These are phyloP conservation scores for Gaillardinia entomophila DNA, from an alignment of 805 yeast genomes.

Conservation along the genomic window DNA sequence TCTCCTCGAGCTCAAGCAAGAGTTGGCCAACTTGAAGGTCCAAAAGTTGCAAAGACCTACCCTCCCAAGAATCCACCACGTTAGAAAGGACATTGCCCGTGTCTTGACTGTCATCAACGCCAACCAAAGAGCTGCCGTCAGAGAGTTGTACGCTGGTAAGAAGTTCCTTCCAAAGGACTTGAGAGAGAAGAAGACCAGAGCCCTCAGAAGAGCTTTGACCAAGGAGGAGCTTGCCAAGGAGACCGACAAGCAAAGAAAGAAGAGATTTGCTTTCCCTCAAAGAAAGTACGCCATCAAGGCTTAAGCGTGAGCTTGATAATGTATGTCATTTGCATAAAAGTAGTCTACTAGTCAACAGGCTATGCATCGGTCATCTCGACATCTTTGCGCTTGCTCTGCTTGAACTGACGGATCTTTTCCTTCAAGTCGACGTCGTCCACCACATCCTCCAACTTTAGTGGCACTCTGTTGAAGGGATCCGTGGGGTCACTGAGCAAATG, in stretches of 20 bases:
- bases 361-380: slow-evolving; percentile 12
- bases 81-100: slow-evolving; percentile 97
- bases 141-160: slow-evolving; percentile 91
- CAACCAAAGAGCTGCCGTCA: slow-evolving; percentile 92
- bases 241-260: slow-evolving; percentile 90
- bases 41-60: slow-evolving; percentile 91
- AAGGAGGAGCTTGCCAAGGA: slow-evolving; percentile 72
- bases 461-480: slow-evolving; percentile 95
- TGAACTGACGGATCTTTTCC: slow-evolving; percentile 55
- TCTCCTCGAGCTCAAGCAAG: slow-evolving; percentile 94
- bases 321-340: too few species aligned
- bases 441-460: slow-evolving; percentile 84
- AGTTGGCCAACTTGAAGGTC: slow-evolving; percentile 92
- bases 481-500: slow-evolving; percentile 92
- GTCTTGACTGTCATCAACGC: slow-evolving; percentile 95
- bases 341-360: too few species aligned
- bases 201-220: slow-evolving; percentile 95
- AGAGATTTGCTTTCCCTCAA: slow-evolving; percentile 93
- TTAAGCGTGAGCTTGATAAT: slow-evolving; percentile 48
- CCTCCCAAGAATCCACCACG: slow-evolving; percentile 93
- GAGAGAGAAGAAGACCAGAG: slow-evolving; percentile 99
- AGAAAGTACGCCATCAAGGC: slow-evolving; percentile 99
- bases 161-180: slow-evolving; percentile 97
- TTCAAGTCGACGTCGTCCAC: slow-evolving; percentile 69
- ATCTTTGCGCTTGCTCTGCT: slow-evolving; percentile 32